Percentiles rank a stretch among this genome's conserved stretches.
phyloP scores from a whole-genome alignment of 768 basidiomycete species.

The Baorangia bicolor region DNA sequence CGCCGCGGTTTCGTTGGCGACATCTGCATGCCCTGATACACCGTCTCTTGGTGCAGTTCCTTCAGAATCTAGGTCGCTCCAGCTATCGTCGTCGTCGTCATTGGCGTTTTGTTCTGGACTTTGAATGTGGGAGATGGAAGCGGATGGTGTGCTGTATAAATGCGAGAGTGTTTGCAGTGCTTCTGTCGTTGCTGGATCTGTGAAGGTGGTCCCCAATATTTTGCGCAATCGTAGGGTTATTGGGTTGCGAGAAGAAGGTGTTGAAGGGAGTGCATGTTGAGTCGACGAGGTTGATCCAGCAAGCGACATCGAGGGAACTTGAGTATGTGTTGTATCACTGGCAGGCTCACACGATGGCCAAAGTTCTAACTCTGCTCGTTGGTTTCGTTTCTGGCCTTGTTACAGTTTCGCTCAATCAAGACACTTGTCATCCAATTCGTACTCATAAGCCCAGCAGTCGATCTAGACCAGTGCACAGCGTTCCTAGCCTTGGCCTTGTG shows the following conservation, averaged over 20 bases:
- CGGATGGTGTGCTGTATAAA: slow-evolving; percentile 51
- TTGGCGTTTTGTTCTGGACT: slow-evolving; percentile 27
- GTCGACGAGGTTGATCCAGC: not conserved
- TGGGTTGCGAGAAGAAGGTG: slow-evolving; percentile 52
- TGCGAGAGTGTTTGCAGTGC: slow-evolving; percentile 82
- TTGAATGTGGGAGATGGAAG: slow-evolving; percentile 10
- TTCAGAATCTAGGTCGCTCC: slow-evolving; percentile 22
- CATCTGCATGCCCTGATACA: slow-evolving; percentile 22
- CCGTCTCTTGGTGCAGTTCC: slow-evolving; percentile 7
- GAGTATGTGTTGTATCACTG: too few relatives aligned
- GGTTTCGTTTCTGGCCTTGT: not conserved
- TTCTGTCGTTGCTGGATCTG: slow-evolving; percentile 74
- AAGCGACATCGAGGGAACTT: slow-evolving; percentile 10
- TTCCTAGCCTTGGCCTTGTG: not conserved
- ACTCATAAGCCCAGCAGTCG: not conserved
- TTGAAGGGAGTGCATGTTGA: slow-evolving; percentile 12
- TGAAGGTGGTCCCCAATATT: slow-evolving; percentile 77
- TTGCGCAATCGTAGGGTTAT: slow-evolving; percentile 89
- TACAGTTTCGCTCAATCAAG: not conserved
- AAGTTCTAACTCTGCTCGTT: not conserved
- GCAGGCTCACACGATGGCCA: not conserved
- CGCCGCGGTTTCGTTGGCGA: slow-evolving; percentile 64
- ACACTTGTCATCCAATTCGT: not conserved
- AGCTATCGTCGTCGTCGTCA: slow-evolving; percentile 35
- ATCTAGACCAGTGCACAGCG: not conserved